Evolutionary conservation across 768 basidiomycete genomes (phyloP).

Genomic region (Termitomyces sp.): DNA sequence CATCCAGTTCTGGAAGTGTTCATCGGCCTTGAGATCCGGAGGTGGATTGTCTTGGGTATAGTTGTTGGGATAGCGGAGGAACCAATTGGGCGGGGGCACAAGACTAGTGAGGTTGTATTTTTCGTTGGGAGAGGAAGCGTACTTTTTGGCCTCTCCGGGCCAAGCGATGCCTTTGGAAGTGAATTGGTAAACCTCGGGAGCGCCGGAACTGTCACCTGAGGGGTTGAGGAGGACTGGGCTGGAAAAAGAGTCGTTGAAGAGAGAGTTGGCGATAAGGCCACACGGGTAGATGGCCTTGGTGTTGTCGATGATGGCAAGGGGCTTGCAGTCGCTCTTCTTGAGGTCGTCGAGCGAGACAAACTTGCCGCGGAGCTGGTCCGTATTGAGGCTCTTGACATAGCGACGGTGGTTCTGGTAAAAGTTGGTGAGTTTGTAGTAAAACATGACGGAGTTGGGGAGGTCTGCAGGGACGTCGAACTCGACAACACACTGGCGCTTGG

Average conservation of each 20-base stretch:
- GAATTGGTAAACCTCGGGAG: constrained; percentile 61
- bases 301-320: constrained; percentile 57
- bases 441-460: constrained; percentile 69
- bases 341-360: constrained; percentile 44
- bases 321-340: constrained; percentile 83
- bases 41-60: constrained; percentile 64
- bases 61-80: constrained; percentile 59
- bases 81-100: constrained; percentile 95
- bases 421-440: constrained; percentile 96
- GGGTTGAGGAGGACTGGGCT: constrained; percentile 58
- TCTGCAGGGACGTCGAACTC: constrained; percentile 81
- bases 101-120: constrained; percentile 51
- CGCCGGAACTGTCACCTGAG: constrained; percentile 35
- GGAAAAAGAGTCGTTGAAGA: constrained; percentile 92
- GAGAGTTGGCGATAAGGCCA: constrained; percentile 93
- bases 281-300: constrained; percentile 85
- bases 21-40: constrained; percentile 72
- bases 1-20: constrained; percentile 99
- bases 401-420: constrained; percentile 98
- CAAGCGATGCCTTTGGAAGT: constrained; percentile 86
- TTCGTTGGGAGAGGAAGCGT: constrained; percentile 54
- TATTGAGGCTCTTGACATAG: constrained; percentile 89
- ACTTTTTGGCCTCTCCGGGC: constrained; percentile 93
- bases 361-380: constrained; percentile 81
- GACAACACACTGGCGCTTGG: constrained; percentile 65